phyloP scores from a whole-genome alignment of 805 yeast species.

The Suhomyces faveliae region DNA sequence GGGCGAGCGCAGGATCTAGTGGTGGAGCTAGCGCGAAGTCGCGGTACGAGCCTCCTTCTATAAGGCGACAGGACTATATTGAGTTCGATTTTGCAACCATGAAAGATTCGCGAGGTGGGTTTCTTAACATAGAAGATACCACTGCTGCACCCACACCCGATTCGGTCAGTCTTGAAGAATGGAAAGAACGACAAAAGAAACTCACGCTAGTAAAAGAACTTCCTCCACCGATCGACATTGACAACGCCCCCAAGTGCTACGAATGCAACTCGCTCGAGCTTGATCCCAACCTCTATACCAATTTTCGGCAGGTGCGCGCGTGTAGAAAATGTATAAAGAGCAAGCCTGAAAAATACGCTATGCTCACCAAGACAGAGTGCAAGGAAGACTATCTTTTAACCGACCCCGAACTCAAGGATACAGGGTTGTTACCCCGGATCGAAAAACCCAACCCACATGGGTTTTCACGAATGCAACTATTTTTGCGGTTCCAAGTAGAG shows the following conservation, averaged over 20 bases:
- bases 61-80: constrained; percentile 64
- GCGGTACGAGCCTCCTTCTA: constrained; percentile 30
- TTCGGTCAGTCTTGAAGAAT: constrained; percentile 38
- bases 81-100: constrained; percentile 90
- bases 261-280: constrained; percentile 83
- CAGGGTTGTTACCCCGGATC: constrained; percentile 62
- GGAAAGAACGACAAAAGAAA: constrained; percentile 45
- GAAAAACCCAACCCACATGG: constrained; percentile 96
- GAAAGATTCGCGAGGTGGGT: constrained; percentile 88
- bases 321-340: constrained; percentile 75
- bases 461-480: constrained; percentile 90
- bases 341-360: constrained; percentile 82
- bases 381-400: constrained; percentile 88
- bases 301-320: constrained; percentile 67
- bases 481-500: constrained; percentile 88
- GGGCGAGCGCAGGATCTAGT: background rate
- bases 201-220: constrained; percentile 45
- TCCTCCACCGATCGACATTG: constrained; percentile 72
- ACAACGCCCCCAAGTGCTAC: constrained; percentile 73
- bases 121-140: constrained; percentile 39
- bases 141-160: constrained; percentile 53
- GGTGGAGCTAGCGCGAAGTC: background rate
- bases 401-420: constrained; percentile 86
- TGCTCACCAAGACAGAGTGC: constrained; percentile 94
- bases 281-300: constrained; percentile 65